These are phyloP conservation scores for Candolleomyces eurysporus DNA, from an alignment of 768 basidiomycete genomes.

Conservation along the genomic window DNA sequence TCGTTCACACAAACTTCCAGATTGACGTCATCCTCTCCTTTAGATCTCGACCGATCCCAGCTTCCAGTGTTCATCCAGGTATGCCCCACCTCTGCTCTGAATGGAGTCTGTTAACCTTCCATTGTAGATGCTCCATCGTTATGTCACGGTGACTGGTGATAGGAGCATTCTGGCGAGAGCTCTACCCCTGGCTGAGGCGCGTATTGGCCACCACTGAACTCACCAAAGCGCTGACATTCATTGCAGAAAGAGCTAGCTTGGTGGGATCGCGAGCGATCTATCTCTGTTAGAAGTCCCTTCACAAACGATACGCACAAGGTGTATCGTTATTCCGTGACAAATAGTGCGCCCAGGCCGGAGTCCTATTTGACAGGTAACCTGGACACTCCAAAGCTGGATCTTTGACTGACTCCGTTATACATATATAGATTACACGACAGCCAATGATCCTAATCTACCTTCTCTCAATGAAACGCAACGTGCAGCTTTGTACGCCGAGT, in stretches of 20 bases:
- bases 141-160: conserved; percentile 72
- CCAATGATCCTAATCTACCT: conserved; percentile 60
- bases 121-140: conserved; percentile 82
- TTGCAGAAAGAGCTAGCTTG: conserved; percentile 72
- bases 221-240: neutral
- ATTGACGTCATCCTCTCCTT: neutral
- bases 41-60: conserved; percentile 88
- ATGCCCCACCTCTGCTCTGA: conserved; percentile 12
- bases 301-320: conserved; percentile 65
- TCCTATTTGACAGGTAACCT: conserved; percentile 59
- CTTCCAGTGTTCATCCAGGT: conserved; percentile 87
- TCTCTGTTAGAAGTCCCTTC: conserved; percentile 67
- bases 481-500: conserved; percentile 75
- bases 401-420: neutral
- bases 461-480: conserved; percentile 59
- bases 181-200: conserved; percentile 76
- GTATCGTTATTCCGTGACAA: conserved; percentile 74
- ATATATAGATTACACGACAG: conserved; percentile 78
- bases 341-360: conserved; percentile 87
- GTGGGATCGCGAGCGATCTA: conserved; percentile 77
- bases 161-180: conserved; percentile 70
- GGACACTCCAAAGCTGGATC: neutral
- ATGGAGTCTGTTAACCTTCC: neutral
- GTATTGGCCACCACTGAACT: conserved; percentile 21
- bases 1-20: neutral